phyloP scores from a whole-genome alignment of 305 asterid genomes.

The Ajuga reptans region DNA sequence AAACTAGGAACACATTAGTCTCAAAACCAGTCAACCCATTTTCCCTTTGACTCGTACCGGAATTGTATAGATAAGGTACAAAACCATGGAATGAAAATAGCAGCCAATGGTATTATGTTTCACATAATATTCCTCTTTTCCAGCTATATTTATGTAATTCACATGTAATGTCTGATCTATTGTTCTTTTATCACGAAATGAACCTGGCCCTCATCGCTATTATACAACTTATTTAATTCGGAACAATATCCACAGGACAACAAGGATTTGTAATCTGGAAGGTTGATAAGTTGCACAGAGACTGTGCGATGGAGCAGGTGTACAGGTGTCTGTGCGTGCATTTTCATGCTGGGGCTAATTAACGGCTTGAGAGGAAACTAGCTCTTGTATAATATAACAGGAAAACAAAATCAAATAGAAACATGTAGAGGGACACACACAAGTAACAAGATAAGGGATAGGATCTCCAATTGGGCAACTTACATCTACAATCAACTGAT shows the following conservation, averaged over 20 bases:
- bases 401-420: not conserved
- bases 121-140: not conserved
- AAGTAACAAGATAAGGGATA: not conserved
- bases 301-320: not conserved
- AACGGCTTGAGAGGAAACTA: not conserved
- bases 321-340: not conserved
- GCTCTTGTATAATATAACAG: not conserved
- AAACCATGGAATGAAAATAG: not conserved
- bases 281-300: not conserved
- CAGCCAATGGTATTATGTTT: not conserved
- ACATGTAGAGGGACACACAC: constrained; percentile 10
- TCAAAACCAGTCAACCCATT: not conserved
- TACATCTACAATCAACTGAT: constrained; percentile 57
- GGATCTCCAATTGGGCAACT: constrained; percentile 19
- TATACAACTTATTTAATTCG: not conserved
- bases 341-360: not conserved
- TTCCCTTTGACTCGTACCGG: not conserved
- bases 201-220: not conserved
- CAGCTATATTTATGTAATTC: not conserved
- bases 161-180: not conserved
- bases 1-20: not conserved
- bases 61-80: not conserved
- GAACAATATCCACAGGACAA: not conserved
- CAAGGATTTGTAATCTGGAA: not conserved
- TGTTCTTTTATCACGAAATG: not conserved